Percentiles rank a stretch among this genome's conserved stretches.
These are phyloP conservation scores for Hirsutella minnesotensis DNA, from an alignment of 2,329 filamentous ascomycete species.

Conservation along the genomic window DNA sequence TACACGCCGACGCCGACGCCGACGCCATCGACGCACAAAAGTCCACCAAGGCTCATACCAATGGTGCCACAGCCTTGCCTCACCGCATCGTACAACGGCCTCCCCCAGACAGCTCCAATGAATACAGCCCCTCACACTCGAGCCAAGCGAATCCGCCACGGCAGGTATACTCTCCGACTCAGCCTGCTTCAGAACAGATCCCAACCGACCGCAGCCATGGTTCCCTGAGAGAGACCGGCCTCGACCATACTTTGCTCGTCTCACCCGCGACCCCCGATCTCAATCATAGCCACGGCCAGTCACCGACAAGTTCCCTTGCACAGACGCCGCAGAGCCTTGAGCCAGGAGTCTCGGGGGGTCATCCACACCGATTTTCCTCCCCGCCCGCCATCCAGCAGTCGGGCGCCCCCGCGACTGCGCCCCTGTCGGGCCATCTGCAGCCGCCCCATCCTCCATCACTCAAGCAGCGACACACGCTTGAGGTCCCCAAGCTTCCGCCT, in stretches of 20 bases:
- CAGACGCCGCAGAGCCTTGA: neutral
- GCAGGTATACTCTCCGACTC: neutral
- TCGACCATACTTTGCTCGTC: neutral
- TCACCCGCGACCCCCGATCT: neutral
- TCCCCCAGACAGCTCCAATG: constrained; percentile 9
- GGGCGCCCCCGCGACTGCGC: constrained; percentile 23
- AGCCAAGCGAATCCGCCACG: neutral
- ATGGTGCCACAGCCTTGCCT: constrained; percentile 15
- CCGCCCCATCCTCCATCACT: constrained; percentile 40
- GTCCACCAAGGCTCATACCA: constrained; percentile 12
- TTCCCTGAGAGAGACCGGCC: neutral
- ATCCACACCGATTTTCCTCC: constrained; percentile 51
- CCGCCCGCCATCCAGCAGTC: constrained; percentile 37
- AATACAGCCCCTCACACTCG: neutral
- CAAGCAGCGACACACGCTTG: constrained; percentile 77
- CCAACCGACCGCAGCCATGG: neutral
- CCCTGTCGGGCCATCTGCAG: constrained; percentile 39
- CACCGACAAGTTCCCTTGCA: neutral
- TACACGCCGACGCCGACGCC: constrained; percentile 17
- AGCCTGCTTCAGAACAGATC: neutral
- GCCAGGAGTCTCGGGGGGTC: constrained; percentile 7
- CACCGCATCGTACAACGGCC: constrained; percentile 17
- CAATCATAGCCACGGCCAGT: neutral
- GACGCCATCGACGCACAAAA: constrained; percentile 15
- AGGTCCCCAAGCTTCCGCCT: constrained; percentile 63